A percentile compares a stretch with the other conserved stretches of the same genome.
Evolutionary conservation across 1,139 yeast genomes (phyloP).

Genomic region (Blastobotrys niveus): DNA sequence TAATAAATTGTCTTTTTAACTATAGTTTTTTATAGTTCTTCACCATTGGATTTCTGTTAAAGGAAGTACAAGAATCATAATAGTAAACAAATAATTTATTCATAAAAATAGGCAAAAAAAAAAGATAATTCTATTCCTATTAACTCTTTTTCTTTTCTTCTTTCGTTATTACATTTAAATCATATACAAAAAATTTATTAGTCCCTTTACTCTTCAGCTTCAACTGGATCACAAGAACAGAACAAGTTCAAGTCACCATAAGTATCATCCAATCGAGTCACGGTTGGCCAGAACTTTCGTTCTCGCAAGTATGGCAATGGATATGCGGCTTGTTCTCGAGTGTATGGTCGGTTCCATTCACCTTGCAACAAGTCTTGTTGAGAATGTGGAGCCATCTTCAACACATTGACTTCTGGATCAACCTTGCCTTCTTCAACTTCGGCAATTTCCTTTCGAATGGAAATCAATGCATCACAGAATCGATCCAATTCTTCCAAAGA

Average conservation of each 20-base stretch:
- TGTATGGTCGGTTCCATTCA: slow-evolving; percentile 84
- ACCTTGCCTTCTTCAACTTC: slow-evolving; percentile 64
- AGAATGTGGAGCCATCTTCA: slow-evolving; percentile 91
- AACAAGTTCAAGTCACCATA: slow-evolving; percentile 89
- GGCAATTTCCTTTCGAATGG: slow-evolving; percentile 76
- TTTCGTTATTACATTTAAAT: neutral
- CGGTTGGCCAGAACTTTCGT: slow-evolving; percentile 93
- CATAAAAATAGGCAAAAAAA: neutral
- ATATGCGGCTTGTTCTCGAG: slow-evolving; percentile 89
- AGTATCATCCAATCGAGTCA: slow-evolving; percentile 85
- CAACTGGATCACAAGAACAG: slow-evolving; percentile 66
- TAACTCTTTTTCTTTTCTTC: neutral
- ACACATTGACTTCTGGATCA: slow-evolving; percentile 53
- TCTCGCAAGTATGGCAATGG: slow-evolving; percentile 70
- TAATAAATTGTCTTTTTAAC: too few species aligned
- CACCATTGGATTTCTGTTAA: too few species aligned
- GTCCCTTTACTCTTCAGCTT: slow-evolving; percentile 20
- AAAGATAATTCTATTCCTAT: neutral
- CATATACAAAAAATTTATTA: neutral
- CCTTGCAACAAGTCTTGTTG: slow-evolving; percentile 65
- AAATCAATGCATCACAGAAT: slow-evolving; percentile 78
- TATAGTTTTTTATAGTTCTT: too few species aligned
- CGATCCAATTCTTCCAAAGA: slow-evolving; percentile 82
- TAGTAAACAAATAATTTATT: neutral
- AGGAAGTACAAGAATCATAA: neutral